Evolutionary conservation across 2,329 filamentous ascomycete species (phyloP), one percentile per base, ranked within the genome.

Genomic region (Trichothecium roseum): DNA sequence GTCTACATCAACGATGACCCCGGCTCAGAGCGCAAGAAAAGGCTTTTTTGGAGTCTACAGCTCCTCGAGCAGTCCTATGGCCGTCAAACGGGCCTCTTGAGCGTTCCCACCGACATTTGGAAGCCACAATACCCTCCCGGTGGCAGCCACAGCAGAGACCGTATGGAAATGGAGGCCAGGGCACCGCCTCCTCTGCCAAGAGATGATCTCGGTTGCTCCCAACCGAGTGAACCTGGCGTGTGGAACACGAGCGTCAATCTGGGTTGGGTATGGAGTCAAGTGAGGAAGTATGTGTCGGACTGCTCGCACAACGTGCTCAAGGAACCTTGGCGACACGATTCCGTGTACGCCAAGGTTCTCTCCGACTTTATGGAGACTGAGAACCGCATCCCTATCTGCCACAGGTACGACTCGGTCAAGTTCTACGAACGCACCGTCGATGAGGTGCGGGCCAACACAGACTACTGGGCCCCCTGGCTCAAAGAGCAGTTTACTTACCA

Each of bases 401-500:
- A 70, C 43, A 61, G 68, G 9, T 72, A 70, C 40, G 66, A 71
- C 46, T 62, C 63, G 1, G 66, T 67, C 41, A 68, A 66, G 35
- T 71, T 72, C 30, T 69, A 67, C 31, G 60, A 69, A 38, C 63
- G 66, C 26, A 61, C 61, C 20, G 46, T 61, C 0, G 61, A 67
- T 4, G 67, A 70, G 32, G 36, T 71, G 9, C 55, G 55, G 37
- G 41, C 53, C 9, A 63, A 66, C 35, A 55, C 61, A 3, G 59
- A 62, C 36, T 71, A 71, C 45, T 72, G 66, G 65, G 58, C 58
- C 0, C 62, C 67, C 0, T 72, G 68, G 68, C 46, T 72, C 14
- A 69, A 67, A 44, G 55, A 68, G 34, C 68, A 72, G 42, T 68
- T 72, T 42, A 68, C 62, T 2, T 72, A 71, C 45, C 68, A 72